Conservation (phyloP, 2,329 filamentous ascomycete species). For the Diaporthe citri region DNA sequence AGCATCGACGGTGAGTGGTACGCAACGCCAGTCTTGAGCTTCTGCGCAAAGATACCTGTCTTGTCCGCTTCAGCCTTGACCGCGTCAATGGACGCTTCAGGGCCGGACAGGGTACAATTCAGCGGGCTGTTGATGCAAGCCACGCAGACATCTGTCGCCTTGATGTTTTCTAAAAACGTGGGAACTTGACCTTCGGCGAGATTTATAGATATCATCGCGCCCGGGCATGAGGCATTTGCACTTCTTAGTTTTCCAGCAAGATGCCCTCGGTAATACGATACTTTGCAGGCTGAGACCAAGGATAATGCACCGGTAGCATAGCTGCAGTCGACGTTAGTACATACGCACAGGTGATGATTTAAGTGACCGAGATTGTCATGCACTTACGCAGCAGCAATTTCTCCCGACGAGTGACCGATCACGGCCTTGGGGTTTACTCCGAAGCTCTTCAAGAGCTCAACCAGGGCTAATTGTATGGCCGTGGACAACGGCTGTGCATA, state of each 20-base stretch:
- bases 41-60: constrained; percentile 47
- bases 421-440: constrained; percentile 44
- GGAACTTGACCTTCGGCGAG: constrained; percentile 44
- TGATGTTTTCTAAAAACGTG: constrained; percentile 42
- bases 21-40: constrained; percentile 47
- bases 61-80: constrained; percentile 45
- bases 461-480: constrained; percentile 49
- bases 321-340: not conserved
- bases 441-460: constrained; percentile 49
- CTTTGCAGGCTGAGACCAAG: constrained; percentile 47
- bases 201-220: constrained; percentile 50
- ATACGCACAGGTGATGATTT: not conserved
- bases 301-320: constrained; percentile 48
- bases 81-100: constrained; percentile 44
- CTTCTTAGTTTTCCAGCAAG: constrained; percentile 46
- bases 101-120: constrained; percentile 49
- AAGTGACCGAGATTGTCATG: not conserved
- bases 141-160: constrained; percentile 40
- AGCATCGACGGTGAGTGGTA: constrained; percentile 48
- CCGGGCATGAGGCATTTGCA: constrained; percentile 22
- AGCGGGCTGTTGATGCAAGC: constrained; percentile 51
- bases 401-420: constrained; percentile 53
- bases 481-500: constrained; percentile 28
- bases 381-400: constrained; percentile 51
- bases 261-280: constrained; percentile 51